Conservation (phyloP, 768 basidiomycete genomes). For the Agrocybe praecox region DNA sequence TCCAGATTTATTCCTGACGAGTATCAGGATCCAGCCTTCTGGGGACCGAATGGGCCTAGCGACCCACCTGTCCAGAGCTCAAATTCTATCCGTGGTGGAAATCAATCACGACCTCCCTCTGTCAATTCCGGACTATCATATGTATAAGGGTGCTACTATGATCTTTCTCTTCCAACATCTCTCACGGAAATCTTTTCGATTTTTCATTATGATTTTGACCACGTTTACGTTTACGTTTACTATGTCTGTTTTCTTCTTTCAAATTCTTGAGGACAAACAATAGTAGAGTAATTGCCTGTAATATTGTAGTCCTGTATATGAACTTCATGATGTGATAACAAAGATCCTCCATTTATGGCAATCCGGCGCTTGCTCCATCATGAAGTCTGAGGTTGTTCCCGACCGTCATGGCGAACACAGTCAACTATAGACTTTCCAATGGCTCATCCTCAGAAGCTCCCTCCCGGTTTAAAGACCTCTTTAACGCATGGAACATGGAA, state of each 20-base stretch:
- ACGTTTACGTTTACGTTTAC: background rate
- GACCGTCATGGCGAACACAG: no score
- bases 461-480: background rate
- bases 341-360: no score
- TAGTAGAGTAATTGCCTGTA: background rate
- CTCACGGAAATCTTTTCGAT: background rate
- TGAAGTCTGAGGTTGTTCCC: no score
- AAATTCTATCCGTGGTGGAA: background rate
- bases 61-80: conserved; percentile 2
- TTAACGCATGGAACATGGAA: background rate
- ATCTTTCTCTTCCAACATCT: no score
- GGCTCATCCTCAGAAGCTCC: background rate
- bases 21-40: conserved; percentile 37
- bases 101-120: conserved; percentile 12
- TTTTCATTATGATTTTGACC: background rate
- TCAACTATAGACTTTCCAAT: background rate
- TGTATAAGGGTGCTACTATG: conserved; percentile 6
- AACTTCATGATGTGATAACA: no score
- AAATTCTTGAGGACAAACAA: background rate
- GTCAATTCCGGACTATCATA: conserved; percentile 19
- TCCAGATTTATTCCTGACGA: conserved; percentile 26
- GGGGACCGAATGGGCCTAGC: conserved; percentile 16
- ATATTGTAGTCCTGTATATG: background rate
- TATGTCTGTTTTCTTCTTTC: background rate
- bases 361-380: no score